phyloP scores from a whole-genome alignment of 345 rosid genomes.

The Sisymbrium irio region DNA sequence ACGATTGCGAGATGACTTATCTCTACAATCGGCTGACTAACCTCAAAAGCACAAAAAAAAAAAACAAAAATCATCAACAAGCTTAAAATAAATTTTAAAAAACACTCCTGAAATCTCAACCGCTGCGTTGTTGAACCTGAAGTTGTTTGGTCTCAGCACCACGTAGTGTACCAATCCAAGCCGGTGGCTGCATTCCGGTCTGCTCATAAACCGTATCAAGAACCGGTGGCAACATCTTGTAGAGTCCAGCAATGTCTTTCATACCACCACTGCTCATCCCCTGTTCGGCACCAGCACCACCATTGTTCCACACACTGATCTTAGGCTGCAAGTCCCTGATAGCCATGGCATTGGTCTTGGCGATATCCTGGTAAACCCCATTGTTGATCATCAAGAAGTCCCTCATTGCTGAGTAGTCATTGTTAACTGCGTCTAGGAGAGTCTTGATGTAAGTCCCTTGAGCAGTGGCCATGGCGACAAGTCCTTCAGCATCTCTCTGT shows the following conservation, averaged over 20 bases:
- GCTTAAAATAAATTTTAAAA: neutral
- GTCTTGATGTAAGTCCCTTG: slow-evolving; percentile 59
- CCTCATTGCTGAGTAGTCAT: slow-evolving; percentile 52
- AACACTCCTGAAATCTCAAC: slow-evolving; percentile 7
- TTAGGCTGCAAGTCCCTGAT: slow-evolving; percentile 60
- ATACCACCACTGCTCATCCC: slow-evolving; percentile 32
- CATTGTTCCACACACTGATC: slow-evolving; percentile 64
- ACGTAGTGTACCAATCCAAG: slow-evolving; percentile 54
- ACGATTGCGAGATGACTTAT: neutral
- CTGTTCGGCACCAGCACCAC: slow-evolving; percentile 30
- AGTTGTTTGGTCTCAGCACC: slow-evolving; percentile 24
- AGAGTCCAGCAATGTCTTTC: slow-evolving; percentile 70
- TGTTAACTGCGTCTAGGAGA: slow-evolving; percentile 49
- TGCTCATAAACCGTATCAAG: slow-evolving; percentile 76
- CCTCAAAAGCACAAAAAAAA: neutral
- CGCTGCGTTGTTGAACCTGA: slow-evolving; percentile 9
- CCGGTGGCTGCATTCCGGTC: slow-evolving; percentile 76
- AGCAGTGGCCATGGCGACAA: slow-evolving; percentile 51
- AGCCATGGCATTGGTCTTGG: slow-evolving; percentile 58
- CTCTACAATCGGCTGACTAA: neutral
- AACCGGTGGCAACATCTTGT: slow-evolving; percentile 68
- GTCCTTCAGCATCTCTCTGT: slow-evolving; percentile 67
- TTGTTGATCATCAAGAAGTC: slow-evolving; percentile 62
- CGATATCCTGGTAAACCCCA: slow-evolving; percentile 57
- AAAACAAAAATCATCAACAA: neutral